Conservation (phyloP, 352 stramenopile species). For the Pythium aristosporum region DNA sequence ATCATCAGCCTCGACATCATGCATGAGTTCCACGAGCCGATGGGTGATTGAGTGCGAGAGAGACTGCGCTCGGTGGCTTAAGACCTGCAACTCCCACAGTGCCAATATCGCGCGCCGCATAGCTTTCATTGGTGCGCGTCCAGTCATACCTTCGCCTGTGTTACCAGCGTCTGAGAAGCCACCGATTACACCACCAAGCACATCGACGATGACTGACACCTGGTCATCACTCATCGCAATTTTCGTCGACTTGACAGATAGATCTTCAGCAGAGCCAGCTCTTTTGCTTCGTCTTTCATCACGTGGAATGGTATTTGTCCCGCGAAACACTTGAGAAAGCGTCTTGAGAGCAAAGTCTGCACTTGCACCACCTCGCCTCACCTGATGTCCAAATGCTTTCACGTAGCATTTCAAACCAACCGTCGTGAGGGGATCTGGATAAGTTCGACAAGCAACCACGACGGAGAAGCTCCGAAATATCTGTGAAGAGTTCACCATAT, state of each 20-base stretch:
- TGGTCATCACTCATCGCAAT: constrained; percentile 8
- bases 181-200: constrained; percentile 4
- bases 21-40: constrained; percentile 18
- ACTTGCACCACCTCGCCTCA: constrained; percentile 4
- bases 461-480: constrained; percentile 15
- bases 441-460: constrained; percentile 1
- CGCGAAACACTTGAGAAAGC: constrained; percentile 16
- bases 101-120: constrained; percentile 10
- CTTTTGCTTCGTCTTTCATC: neutral
- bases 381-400: neutral
- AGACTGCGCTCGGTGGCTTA: constrained; percentile 11
- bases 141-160: neutral
- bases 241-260: neutral
- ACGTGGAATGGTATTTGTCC: neutral
- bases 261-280: neutral
- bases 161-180: neutral
- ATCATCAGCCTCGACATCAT: constrained; percentile 8
- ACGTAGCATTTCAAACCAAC: constrained; percentile 14
- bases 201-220: constrained; percentile 4
- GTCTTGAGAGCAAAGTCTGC: constrained; percentile 24
- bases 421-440: neutral
- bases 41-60: constrained; percentile 12
- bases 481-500: neutral
- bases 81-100: constrained; percentile 17
- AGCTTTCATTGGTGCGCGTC: neutral